Evolutionary conservation across 345 rosid genomes (phyloP).

Genomic region (Lepidium africanum): DNA sequence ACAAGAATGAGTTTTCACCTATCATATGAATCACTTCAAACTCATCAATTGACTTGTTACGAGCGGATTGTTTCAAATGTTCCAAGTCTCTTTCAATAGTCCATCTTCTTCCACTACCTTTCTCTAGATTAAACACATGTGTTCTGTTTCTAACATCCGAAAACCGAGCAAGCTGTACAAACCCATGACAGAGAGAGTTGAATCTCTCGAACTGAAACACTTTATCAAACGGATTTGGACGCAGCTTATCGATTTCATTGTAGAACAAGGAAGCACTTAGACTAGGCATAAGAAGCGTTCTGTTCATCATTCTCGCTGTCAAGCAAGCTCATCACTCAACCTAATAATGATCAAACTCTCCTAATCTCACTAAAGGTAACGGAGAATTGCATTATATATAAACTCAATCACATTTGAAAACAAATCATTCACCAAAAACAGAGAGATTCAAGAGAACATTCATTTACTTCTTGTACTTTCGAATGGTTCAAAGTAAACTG

Average conservation of each 20-base stretch:
- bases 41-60: conserved; percentile 36
- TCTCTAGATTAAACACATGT: conserved; percentile 39
- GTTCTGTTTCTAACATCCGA: conserved; percentile 48
- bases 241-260: conserved; percentile 70
- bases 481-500: too few species aligned
- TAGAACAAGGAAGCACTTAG: conserved; percentile 90
- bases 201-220: conserved; percentile 70
- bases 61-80: conserved; percentile 41
- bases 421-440: too few species aligned
- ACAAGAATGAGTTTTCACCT: conserved; percentile 86
- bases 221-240: conserved; percentile 72
- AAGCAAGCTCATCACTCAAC: conserved; percentile 28
- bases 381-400: too few species aligned
- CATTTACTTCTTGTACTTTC: too few species aligned
- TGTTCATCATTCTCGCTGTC: conserved; percentile 74
- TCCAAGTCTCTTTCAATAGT: conserved; percentile 68
- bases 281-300: conserved; percentile 91
- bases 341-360: too few species aligned
- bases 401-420: too few species aligned
- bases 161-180: conserved; percentile 60
- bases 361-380: too few species aligned
- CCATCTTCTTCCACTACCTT: conserved; percentile 99
- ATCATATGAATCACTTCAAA: conserved; percentile 58
- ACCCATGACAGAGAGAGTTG: conserved; percentile 63
- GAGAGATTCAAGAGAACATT: too few species aligned